Conservation (phyloP, 176 grass and related monocot species). For the Cymbopogon citratus region DNA sequence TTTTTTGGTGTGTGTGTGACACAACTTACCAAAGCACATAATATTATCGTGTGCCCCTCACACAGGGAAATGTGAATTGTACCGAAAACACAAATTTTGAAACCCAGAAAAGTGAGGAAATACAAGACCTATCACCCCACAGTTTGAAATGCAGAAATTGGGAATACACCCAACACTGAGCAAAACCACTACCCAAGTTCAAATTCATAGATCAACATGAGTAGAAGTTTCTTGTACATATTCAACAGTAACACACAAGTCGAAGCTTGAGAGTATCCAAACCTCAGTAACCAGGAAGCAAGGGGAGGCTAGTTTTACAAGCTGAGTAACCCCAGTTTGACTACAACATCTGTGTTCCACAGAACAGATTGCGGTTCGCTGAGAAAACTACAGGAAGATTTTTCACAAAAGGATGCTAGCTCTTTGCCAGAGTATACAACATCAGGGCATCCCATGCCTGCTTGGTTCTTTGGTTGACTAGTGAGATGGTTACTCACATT, state of each 20-base stretch:
- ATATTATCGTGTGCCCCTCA: not conserved
- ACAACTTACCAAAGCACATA: not conserved
- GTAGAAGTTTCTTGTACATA: constrained; percentile 27
- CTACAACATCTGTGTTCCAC: constrained; percentile 15
- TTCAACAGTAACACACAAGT: not conserved
- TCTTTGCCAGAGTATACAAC: constrained; percentile 28
- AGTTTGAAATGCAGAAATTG: not conserved
- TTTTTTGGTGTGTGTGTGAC: not conserved
- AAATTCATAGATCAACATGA: constrained; percentile 13
- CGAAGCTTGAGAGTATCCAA: not conserved
- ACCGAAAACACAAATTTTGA: not conserved
- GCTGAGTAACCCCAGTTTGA: constrained; percentile 18
- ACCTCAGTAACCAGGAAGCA: not conserved
- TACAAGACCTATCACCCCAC: not conserved
- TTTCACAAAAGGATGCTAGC: constrained; percentile 33
- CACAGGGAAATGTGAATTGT: not conserved
- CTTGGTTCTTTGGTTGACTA: not conserved
- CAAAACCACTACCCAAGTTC: not conserved
- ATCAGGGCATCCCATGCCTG: constrained; percentile 27
- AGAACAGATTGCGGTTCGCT: not conserved
- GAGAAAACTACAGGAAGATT: constrained; percentile 19
- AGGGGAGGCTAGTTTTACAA: not conserved
- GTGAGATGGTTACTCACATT: constrained; percentile 31
- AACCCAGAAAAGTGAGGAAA: not conserved
- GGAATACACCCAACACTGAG: not conserved